A percentile compares a stretch with the other conserved stretches of the same genome.
These are phyloP conservation scores for Balamuthia mandrillaris DNA, from an alignment of 208 protist genomes.

Conservation along the genomic window DNA sequence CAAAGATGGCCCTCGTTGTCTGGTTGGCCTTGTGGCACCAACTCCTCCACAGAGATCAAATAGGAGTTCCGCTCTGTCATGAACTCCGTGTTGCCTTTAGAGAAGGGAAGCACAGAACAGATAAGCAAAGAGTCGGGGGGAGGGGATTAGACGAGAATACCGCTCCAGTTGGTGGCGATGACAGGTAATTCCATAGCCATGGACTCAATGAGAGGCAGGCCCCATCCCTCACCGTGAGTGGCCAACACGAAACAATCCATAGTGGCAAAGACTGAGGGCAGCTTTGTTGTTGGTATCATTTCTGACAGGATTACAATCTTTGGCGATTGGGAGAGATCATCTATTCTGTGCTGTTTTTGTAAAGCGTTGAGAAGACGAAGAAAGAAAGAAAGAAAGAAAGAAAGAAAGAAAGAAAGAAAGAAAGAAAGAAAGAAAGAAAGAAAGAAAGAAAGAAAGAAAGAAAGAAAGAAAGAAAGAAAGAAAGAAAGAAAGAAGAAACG, in stretches of 20 bases:
- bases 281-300: no score
- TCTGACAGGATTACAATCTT: no score
- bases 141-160: neutral
- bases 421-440: no score
- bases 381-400: neutral
- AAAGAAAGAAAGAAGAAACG: no score
- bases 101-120: no score
- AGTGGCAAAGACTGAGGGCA: conserved; percentile 74
- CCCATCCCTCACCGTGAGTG: conserved; percentile 72
- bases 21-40: no score
- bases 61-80: conserved; percentile 48
- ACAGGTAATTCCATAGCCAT: conserved; percentile 65
- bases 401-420: no score
- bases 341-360: neutral
- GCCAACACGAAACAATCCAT: conserved; percentile 48
- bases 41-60: conserved; percentile 13
- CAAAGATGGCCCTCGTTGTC: no score
- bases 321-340: no score
- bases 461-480: no score
- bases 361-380: neutral
- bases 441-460: no score
- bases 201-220: conserved; percentile 68
- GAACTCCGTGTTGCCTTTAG: conserved; percentile 49
- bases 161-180: conserved; percentile 65
- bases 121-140: neutral